Evolutionary conservation across 352 stramenopile genomes (phyloP).

Genomic region (Phytophthora boehmeriae): DNA sequence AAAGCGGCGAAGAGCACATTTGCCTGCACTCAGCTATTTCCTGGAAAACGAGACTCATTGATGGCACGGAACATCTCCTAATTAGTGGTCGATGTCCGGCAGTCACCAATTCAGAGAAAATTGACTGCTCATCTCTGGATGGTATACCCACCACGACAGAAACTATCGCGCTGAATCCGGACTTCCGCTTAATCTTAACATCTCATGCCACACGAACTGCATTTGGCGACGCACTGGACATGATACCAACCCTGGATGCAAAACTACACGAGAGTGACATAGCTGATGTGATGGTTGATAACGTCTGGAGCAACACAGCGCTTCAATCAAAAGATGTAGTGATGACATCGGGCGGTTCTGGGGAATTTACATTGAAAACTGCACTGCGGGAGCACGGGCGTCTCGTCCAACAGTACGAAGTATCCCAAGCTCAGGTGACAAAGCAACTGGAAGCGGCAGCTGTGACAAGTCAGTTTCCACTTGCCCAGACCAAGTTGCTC

Average conservation of each 20-base stretch:
- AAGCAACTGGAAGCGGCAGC: conserved; percentile 49
- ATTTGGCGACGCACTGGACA: conserved; percentile 50
- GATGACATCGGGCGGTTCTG: background rate
- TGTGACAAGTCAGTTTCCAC: conserved; percentile 51
- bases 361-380: conserved; percentile 33
- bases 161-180: conserved; percentile 37
- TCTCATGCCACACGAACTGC: conserved; percentile 26
- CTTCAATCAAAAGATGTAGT: background rate
- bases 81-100: background rate
- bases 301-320: conserved; percentile 39
- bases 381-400: conserved; percentile 37
- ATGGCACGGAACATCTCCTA: conserved; percentile 30
- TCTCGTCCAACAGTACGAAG: conserved; percentile 23
- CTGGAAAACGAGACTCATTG: conserved; percentile 33
- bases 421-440: conserved; percentile 32
- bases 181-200: conserved; percentile 53
- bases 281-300: conserved; percentile 46
- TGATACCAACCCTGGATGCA: conserved; percentile 43
- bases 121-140: background rate
- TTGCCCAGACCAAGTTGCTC: conserved; percentile 42
- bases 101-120: conserved; percentile 2
- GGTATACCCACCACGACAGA: background rate
- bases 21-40: conserved; percentile 36
- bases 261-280: conserved; percentile 37
- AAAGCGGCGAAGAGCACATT: background rate